Evolutionary conservation across 2,329 filamentous ascomycete species (phyloP), one percentile per base, ranked within the genome.

Genomic region (Pyricularia pennisetigena): DNA sequence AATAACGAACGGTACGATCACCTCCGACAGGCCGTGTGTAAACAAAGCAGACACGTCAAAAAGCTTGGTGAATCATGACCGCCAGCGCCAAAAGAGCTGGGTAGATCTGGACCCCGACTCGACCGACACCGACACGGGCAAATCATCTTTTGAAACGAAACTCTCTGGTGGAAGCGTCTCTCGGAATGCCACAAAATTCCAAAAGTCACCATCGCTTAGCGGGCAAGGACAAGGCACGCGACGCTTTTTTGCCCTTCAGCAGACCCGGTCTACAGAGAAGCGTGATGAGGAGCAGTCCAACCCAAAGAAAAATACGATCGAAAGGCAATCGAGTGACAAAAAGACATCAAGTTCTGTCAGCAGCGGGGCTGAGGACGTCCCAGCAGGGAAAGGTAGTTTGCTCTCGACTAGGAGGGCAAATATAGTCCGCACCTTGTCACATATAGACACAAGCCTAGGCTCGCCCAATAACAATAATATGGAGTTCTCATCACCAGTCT

Each of bases 1-100:
- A 64, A 71, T 75, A 49, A 82, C 81, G 2, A 72, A 77, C 29
- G 78, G 78, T 35, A 82, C 81, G 24, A 71, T 81, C 35, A 77
- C 77, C 5, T 76, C 77, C 1, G 78, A 75, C 26, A 76, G 74
- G 66, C 72, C 74, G 32, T 74, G 74, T 59, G 73, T 73, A 2
- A 68, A 72, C 3, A 70, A 73, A 69, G 75, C 75, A 30, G 73
- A 69, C 66, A 70, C 68, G 68, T 30, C 28, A n/a, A 29, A 35
- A 20, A 26, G 28, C 7, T 7, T 1, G n/a, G 20, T 23, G 8
- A 24, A 65, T 49, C 29, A 65, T 23, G 28, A 69, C 32, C 32
- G 26, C 20, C 67, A 57, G 4, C 68, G 61, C 4, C 68, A 69
- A 24, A 70, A 68, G 12, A 75, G 72, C 65, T 75, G 74, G 74